Percentiles rank a stretch among this genome's conserved stretches.
Conservation (phyloP, 257 asterid genomes). For the Plectranthus barbatus region DNA sequence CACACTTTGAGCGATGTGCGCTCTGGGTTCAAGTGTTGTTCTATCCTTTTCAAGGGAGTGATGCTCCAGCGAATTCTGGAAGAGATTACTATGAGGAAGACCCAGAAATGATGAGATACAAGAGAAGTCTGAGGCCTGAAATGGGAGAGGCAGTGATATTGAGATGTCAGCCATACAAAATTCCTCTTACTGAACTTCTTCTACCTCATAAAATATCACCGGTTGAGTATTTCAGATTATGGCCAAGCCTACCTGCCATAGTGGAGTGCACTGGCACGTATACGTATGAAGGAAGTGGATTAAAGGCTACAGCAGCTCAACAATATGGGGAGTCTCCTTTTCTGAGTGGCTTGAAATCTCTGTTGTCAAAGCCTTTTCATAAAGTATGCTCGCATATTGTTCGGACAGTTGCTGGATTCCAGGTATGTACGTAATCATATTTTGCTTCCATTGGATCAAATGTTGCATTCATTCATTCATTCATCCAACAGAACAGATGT, state of each 20-base stretch:
- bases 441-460: not conserved
- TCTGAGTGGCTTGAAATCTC: conserved; percentile 71
- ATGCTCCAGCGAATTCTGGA: conserved; percentile 52
- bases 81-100: conserved; percentile 68
- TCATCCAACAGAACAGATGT: no score
- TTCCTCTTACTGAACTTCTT: conserved; percentile 88
- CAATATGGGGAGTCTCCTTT: conserved; percentile 94
- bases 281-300: conserved; percentile 88
- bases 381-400: conserved; percentile 86
- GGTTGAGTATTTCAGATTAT: conserved; percentile 84
- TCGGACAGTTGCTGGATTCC: conserved; percentile 89
- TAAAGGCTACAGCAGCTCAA: conserved; percentile 92
- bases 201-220: conserved; percentile 94
- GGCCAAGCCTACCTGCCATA: conserved; percentile 93
- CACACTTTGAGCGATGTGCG: conserved; percentile 77
- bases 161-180: conserved; percentile 93
- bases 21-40: conserved; percentile 88
- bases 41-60: conserved; percentile 70
- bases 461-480: no score
- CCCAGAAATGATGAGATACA: conserved; percentile 47
- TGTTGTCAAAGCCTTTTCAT: conserved; percentile 82
- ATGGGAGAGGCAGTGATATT: conserved; percentile 62
- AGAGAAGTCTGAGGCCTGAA: conserved; percentile 51
- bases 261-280: conserved; percentile 81
- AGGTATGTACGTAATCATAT: conserved; percentile 35